Percentiles rank a stretch among this genome's conserved stretches.
These are phyloP conservation scores for Apophysomyces variabilis DNA, from an alignment of 371 early-diverging fungal species.

Conservation along the genomic window DNA sequence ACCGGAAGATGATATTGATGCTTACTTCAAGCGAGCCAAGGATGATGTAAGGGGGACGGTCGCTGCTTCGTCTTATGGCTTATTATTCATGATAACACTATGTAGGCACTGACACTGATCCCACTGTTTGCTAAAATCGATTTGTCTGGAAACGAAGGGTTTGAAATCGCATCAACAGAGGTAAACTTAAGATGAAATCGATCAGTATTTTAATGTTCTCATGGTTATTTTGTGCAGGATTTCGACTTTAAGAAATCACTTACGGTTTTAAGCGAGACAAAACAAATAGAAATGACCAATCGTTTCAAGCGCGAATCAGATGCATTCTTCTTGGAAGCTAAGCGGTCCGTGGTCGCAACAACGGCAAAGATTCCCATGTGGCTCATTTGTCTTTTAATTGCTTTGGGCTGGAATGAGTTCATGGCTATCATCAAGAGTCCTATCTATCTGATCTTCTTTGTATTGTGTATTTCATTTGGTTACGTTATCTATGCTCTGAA, in stretches of 20 bases:
- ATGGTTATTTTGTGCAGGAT: slow-evolving; percentile 26
- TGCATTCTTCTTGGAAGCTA: slow-evolving; percentile 92
- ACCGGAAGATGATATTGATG: slow-evolving; percentile 93
- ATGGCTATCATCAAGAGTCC: slow-evolving; percentile 83
- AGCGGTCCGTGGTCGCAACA: slow-evolving; percentile 89
- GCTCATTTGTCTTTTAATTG: slow-evolving; percentile 77
- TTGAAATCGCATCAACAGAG: slow-evolving; percentile 47
- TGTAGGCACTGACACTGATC: slow-evolving; percentile 63
- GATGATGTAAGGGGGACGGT: slow-evolving; percentile 50
- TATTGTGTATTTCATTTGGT: slow-evolving; percentile 53
- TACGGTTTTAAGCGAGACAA: slow-evolving; percentile 66
- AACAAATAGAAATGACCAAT: slow-evolving; percentile 77
- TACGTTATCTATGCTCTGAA: slow-evolving; percentile 68
- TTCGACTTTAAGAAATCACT: slow-evolving; percentile 69
- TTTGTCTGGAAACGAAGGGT: slow-evolving; percentile 41
- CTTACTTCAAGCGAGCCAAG: slow-evolving; percentile 74
- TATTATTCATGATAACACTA: not conserved
- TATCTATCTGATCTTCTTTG: slow-evolving; percentile 69
- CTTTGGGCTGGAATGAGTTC: slow-evolving; percentile 95
- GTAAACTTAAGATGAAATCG: slow-evolving; percentile 14
- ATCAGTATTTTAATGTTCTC: not conserved
- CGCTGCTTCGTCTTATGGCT: not conserved
- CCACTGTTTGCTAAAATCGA: slow-evolving; percentile 69
- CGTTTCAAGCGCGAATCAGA: slow-evolving; percentile 90
- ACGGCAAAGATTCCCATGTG: slow-evolving; percentile 88